A percentile compares a stretch with the other conserved stretches of the same genome.
These are phyloP conservation scores for Yamadazyma nakazawae DNA, from an alignment of 805 yeast genomes.

Conservation along the genomic window DNA sequence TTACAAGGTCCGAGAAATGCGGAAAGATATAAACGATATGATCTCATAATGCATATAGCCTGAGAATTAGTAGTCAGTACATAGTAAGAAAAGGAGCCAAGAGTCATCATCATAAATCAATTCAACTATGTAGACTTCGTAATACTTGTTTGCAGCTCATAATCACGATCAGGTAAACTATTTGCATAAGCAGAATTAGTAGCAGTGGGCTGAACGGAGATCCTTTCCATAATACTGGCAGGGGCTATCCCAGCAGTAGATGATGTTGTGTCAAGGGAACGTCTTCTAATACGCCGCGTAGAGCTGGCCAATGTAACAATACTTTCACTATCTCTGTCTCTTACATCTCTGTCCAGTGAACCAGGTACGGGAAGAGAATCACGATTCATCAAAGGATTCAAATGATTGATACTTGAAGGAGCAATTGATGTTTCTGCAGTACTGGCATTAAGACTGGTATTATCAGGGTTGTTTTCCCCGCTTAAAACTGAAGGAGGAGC, in stretches of 20 bases:
- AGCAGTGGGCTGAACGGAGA: slow-evolving; percentile 31
- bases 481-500: slow-evolving; percentile 40
- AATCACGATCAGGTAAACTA: slow-evolving; percentile 12
- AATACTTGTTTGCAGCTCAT: slow-evolving; percentile 6
- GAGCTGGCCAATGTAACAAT: slow-evolving; percentile 43
- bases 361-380: slow-evolving; percentile 48
- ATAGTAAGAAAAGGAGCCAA: not conserved
- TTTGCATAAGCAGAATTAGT: slow-evolving; percentile 23
- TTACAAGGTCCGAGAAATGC: too few relatives aligned
- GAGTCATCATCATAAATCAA: not conserved
- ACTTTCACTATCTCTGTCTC: slow-evolving; percentile 40
- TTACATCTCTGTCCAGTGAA: slow-evolving; percentile 12
- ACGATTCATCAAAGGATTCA: slow-evolving; percentile 9
- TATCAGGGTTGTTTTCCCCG: slow-evolving; percentile 26
- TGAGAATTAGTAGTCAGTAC: not conserved
- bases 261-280: slow-evolving; percentile 53
- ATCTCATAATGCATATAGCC: not conserved
- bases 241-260: slow-evolving; percentile 71
- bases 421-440: slow-evolving; percentile 52
- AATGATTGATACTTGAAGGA: slow-evolving; percentile 27
- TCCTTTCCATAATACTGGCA: slow-evolving; percentile 63
- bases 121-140: slow-evolving; percentile 2
- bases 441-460: slow-evolving; percentile 35
- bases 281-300: slow-evolving; percentile 35
- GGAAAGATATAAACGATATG: too few relatives aligned